Evolutionary conservation across 2,329 filamentous ascomycete genomes (phyloP), one percentile per base, ranked within the genome.

Genomic region (Cytospora chrysosperma): DNA sequence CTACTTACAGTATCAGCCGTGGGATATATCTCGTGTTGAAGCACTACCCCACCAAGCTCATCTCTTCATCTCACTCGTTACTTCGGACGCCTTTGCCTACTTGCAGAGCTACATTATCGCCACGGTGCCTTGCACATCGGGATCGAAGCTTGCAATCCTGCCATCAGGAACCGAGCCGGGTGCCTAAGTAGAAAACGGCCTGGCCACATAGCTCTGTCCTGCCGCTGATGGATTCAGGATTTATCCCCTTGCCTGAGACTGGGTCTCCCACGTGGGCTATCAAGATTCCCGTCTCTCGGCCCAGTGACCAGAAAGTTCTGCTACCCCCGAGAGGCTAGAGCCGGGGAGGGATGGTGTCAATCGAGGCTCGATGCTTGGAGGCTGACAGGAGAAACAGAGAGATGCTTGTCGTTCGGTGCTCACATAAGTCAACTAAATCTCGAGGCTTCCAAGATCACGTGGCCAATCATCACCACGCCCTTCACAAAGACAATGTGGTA

Each of bases 71-170:
- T 54, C 49, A 58, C 24, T 27, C 26, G 40, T 57, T 62, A 47
- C 60, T 56, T 53, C 43, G 17, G 53, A 30, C 26, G 28, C 10
- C 19, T 19, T 21, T 32, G 24, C 50, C 54, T 54, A 52, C 53
- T 52, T n/a, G 32, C 47, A 32, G 60, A 37, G 54, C 47, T 30
- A n/a, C 47, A 15, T 28, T 26, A 17, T 37, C 37, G 43, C n/a
- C 26, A 15, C 28, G 30, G n/a, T n/a, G n/a, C n/a, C n/a, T n/a
- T 52, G 32, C 50, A 54, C 43, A 13, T 28, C 60, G 32, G 58
- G 2, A 27, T 62, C n/a, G 43, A 40, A 26, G 43, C 30, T 40
- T 56, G 53, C 30, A 47, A 62, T 62, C 54, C 60, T 58, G 52
- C 54, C 30, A 49, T 27, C 5, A 30, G 30, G 21, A 47, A 62